Percentiles rank a stretch among this genome's conserved stretches.
Evolutionary conservation across 2,329 filamentous ascomycete species (phyloP).

Genomic region (Ophiosphaerella korrae): DNA sequence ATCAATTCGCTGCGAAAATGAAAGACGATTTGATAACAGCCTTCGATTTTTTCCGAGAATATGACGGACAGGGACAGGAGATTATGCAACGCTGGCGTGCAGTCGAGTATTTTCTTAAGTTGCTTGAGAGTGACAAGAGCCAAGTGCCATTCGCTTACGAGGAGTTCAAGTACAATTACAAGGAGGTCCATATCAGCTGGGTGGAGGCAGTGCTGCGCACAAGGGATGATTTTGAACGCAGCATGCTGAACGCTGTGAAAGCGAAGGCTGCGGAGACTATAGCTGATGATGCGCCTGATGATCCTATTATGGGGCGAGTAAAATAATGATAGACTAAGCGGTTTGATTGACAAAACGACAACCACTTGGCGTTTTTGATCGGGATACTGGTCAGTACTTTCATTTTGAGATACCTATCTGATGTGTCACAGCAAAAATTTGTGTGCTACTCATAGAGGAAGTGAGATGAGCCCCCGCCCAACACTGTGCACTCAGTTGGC

Average conservation of each 20-base stretch:
- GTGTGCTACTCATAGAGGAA: not conserved
- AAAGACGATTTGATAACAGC: conserved; percentile 89
- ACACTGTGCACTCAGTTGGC: too few species aligned
- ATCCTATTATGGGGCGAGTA: conserved; percentile 95
- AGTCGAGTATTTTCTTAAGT: conserved; percentile 78
- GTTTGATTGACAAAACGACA: not conserved
- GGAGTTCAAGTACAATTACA: conserved; percentile 82
- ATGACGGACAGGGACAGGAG: conserved; percentile 53
- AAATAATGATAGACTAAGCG: conserved; percentile 57
- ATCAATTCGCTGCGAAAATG: conserved; percentile 91
- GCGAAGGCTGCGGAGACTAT: conserved; percentile 83
- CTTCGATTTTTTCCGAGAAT: conserved; percentile 83
- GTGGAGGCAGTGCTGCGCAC: conserved; percentile 87
- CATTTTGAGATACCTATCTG: not conserved
- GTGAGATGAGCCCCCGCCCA: too few species aligned
- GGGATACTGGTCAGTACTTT: not conserved
- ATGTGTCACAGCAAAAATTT: conserved; percentile 1
- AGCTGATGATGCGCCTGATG: conserved; percentile 69
- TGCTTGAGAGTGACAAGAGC: conserved; percentile 77
- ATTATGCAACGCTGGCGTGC: conserved; percentile 94
- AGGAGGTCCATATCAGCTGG: conserved; percentile 94
- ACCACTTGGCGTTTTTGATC: not conserved
- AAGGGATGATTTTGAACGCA: conserved; percentile 91
- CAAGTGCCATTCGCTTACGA: conserved; percentile 78
- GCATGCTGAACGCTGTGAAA: conserved; percentile 88